These are phyloP conservation scores for Dactylellina parvicollis DNA, from an alignment of 2,329 filamentous ascomycete species.

Conservation along the genomic window DNA sequence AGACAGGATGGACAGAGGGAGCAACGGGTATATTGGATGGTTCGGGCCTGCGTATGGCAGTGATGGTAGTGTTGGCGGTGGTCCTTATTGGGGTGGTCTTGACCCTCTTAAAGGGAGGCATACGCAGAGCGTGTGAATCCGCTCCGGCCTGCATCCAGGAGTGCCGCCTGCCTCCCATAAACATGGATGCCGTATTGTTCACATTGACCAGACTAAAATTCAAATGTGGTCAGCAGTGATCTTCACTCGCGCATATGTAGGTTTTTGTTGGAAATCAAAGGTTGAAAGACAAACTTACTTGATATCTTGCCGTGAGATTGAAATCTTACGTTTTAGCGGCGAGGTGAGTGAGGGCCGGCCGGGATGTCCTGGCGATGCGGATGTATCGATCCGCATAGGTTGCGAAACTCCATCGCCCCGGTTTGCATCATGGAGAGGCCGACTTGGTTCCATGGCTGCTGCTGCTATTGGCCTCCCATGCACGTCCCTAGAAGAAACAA, in stretches of 20 bases:
- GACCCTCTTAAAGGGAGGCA: constrained; percentile 46
- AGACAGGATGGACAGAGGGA: neutral
- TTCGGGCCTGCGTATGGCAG: neutral
- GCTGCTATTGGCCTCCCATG: constrained; percentile 21
- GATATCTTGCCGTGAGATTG: constrained; percentile 34
- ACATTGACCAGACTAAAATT: constrained; percentile 48
- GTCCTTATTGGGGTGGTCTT: constrained; percentile 32
- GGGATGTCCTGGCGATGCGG: constrained; percentile 23
- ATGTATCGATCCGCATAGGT: constrained; percentile 34
- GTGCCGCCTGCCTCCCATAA: constrained; percentile 56
- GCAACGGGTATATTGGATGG: neutral
- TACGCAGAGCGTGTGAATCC: constrained; percentile 34
- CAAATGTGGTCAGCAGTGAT: neutral
- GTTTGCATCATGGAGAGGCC: neutral
- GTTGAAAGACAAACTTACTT: constrained; percentile 39
- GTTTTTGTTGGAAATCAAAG: neutral
- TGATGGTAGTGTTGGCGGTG: too few relatives aligned
- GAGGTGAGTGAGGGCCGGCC: constrained; percentile 30
- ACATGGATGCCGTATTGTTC: constrained; percentile 56
- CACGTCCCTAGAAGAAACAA: constrained; percentile 1
- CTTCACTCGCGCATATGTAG: neutral
- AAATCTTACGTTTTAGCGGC: constrained; percentile 41
- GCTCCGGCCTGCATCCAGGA: constrained; percentile 55
- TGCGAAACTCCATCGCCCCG: constrained; percentile 13
- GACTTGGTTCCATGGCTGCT: constrained; percentile 23